Base-by-base conservation (phyloP, 352 stramenopile species). In the Globisporangium nodosum region DNA sequence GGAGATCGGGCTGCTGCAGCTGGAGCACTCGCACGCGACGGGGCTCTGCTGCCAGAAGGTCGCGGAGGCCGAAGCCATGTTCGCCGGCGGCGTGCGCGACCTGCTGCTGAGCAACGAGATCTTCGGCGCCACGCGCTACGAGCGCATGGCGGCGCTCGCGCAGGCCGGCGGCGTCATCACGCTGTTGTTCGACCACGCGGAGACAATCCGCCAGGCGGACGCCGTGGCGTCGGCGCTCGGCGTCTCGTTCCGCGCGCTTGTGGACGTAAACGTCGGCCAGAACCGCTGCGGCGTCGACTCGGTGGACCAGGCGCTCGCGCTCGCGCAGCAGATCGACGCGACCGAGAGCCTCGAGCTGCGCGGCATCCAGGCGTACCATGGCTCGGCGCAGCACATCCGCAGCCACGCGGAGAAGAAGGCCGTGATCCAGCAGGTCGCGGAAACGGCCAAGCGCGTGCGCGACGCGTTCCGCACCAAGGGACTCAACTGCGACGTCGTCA, bases 231-330 rank as follows among this genome's bases (percentile, higher is more conserved):
- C 54, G 1, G 47, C 52, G 1, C 31, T 47, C 16, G 54, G 56
- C 52, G 50, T 88, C 48, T 54, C 52, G 15, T 82, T 92, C 56
- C 67, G 67, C 24, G 74, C 71, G 40, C 71, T 91, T 18, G 78
- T 91, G 47, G 83, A 92, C 31, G 70, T 90, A 30, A 85, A 90
- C 64, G 81, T 90, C 18, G 83, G 81, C 2, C 83, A 91, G 56
- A 69, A 87, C 54, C 80, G 83, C 24, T 92, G 83, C 56, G 83
- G 83, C 37, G 80, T 88, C 3, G 73, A 87, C 46, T 68, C 73
- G 4, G 58, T 73, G 16, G 70, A 78, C 15, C 69, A 85, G 5
- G 78, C 68, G 0, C 53, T 88, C 1, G 47, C 51, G 2, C 65
- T 92, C 21, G 82, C 76, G 1, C 52, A 64, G 6, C 49, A 57